These are phyloP conservation scores for Alternaria brassicae DNA, from an alignment of 2,329 filamentous ascomycete species.

Conservation along the genomic window DNA sequence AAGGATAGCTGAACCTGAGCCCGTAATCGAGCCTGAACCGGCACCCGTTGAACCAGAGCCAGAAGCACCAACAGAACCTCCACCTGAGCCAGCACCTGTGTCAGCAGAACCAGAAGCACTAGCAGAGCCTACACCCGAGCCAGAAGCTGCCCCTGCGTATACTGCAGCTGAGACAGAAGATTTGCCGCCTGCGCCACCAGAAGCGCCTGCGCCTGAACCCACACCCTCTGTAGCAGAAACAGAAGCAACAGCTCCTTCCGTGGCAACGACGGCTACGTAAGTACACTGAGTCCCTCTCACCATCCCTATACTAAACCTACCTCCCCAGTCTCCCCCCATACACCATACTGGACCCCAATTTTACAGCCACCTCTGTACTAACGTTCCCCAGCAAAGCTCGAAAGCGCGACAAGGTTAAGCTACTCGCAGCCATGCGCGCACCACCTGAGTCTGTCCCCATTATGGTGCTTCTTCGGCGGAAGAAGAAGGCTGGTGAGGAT, in stretches of 20 bases:
- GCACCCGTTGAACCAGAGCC: constrained; percentile 1
- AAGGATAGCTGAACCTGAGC: neutral
- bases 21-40: neutral
- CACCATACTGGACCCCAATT: neutral
- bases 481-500: constrained; percentile 34
- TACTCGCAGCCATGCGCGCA: constrained; percentile 7
- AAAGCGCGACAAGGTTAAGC: constrained; percentile 18
- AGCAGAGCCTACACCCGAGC: constrained; percentile 8
- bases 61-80: constrained; percentile 1
- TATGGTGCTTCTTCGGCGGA: constrained; percentile 26
- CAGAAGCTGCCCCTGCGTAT: neutral
- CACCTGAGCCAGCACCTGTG: neutral
- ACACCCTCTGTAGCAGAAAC: neutral
- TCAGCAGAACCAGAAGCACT: neutral
- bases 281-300: neutral
- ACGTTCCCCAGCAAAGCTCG: constrained; percentile 2
- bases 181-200: neutral
- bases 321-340: neutral
- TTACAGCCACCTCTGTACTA: neutral
- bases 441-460: constrained; percentile 20
- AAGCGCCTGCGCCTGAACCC: neutral
- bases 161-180: neutral
- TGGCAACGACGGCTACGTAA: constrained; percentile 11
- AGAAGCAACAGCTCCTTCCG: constrained; percentile 1
- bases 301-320: neutral